Evolutionary conservation across 192 early-diverging fungal species (phyloP).

Genomic region (Rhizophagus sp.): DNA sequence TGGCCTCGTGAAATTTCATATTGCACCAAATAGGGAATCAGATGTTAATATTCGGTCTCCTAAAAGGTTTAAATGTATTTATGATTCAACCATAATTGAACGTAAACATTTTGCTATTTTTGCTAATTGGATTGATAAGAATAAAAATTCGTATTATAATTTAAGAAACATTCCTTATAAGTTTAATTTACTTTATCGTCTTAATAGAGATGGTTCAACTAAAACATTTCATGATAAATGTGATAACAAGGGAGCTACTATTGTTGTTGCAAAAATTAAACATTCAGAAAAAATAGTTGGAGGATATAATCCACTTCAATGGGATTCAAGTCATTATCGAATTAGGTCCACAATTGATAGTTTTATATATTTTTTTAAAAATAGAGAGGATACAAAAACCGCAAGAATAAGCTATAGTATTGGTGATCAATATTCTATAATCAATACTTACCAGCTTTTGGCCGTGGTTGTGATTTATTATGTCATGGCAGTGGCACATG

Average conservation of each 20-base stretch:
- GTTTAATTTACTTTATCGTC: neutral
- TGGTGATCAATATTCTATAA: neutral
- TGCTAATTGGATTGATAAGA: neutral
- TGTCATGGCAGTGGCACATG: too few species aligned
- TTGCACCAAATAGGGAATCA: too few species aligned
- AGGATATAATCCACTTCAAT: neutral
- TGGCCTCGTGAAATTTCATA: too few species aligned
- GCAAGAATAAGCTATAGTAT: neutral
- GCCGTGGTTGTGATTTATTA: too few species aligned
- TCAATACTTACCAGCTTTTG: too few species aligned
- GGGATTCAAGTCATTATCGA: neutral
- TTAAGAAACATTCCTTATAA: neutral
- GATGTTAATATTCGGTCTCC: neutral
- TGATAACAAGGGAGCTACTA: neutral
- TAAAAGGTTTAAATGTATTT: neutral
- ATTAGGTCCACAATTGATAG: too few species aligned
- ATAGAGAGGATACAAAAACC: too few species aligned
- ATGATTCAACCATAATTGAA: neutral
- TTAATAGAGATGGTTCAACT: neutral
- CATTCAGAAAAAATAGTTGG: neutral
- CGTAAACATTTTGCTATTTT: neutral
- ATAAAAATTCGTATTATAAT: neutral
- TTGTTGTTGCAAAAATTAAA: neutral
- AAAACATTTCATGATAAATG: neutral
- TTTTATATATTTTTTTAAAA: too few species aligned